Percentiles rank a stretch among this genome's conserved stretches.
Evolutionary conservation across 306 rosid genomes (phyloP).

Genomic region (Potentilla sterilis): DNA sequence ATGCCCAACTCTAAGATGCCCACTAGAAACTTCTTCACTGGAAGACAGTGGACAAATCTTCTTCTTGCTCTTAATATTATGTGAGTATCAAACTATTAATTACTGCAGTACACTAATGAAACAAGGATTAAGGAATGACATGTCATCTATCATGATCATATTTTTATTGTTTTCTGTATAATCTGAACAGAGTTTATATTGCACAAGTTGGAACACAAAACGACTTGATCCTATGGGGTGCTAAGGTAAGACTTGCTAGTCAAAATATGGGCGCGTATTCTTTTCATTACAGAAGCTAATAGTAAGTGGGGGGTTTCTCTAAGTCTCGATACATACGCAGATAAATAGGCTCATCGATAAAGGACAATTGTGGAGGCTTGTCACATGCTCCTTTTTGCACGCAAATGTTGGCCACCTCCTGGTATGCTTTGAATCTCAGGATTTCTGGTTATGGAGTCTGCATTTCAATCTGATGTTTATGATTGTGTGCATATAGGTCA

Average conservation of each 20-base stretch:
- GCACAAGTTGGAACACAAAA: constrained; percentile 74
- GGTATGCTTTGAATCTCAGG: constrained; percentile 44
- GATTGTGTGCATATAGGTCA: constrained; percentile 41
- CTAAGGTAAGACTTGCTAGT: constrained; percentile 58
- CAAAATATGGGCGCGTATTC: not conserved
- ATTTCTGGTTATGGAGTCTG: not conserved
- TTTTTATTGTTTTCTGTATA: constrained; percentile 7
- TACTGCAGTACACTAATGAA: constrained; percentile 4
- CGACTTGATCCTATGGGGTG: constrained; percentile 79
- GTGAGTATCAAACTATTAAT: constrained; percentile 46
- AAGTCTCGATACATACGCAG: constrained; percentile 30
- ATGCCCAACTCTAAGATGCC: constrained; percentile 41
- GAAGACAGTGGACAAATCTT: constrained; percentile 67
- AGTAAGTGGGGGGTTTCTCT: not conserved
- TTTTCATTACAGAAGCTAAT: not conserved
- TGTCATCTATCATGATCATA: not conserved
- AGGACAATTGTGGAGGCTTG: constrained; percentile 91
- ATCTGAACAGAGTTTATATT: constrained; percentile 51
- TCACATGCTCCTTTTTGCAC: constrained; percentile 80
- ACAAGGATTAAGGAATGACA: not conserved
- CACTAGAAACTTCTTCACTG: constrained; percentile 35
- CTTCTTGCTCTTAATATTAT: constrained; percentile 76
- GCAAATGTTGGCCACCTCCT: constrained; percentile 79
- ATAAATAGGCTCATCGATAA: constrained; percentile 67
- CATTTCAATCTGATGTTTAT: constrained; percentile 11